These are phyloP conservation scores for Coemansia sp. DNA, from an alignment of 192 early-diverging fungal species.

Conservation along the genomic window DNA sequence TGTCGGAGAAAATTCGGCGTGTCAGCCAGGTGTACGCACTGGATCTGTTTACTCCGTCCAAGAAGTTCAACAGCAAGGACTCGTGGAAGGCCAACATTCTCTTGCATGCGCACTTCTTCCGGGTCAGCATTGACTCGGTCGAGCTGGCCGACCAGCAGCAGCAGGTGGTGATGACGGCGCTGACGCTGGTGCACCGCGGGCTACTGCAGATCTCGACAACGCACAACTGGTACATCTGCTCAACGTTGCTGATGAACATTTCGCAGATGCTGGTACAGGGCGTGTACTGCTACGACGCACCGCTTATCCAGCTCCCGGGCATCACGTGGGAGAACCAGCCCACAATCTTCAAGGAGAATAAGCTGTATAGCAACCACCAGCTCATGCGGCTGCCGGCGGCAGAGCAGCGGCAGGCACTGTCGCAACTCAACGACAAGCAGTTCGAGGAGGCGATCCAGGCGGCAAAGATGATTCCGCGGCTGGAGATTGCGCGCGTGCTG, in stretches of 20 bases:
- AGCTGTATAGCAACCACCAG: constrained; percentile 57
- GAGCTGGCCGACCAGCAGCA: constrained; percentile 54
- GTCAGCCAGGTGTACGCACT: constrained; percentile 33
- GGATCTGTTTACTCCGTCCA: constrained; percentile 41
- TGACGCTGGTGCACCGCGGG: constrained; percentile 73
- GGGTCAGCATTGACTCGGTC: constrained; percentile 60
- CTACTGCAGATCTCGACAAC: constrained; percentile 83
- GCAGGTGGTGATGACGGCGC: constrained; percentile 67
- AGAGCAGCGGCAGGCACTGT: constrained; percentile 60
- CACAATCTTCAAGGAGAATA: constrained; percentile 54
- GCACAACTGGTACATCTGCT: constrained; percentile 76
- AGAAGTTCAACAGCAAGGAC: constrained; percentile 44
- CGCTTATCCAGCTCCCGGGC: constrained; percentile 82
- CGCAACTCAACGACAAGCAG: constrained; percentile 56
- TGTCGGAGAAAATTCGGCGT: constrained; percentile 34
- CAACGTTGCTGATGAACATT: constrained; percentile 72
- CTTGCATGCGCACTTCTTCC: constrained; percentile 79
- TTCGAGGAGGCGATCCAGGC: constrained; percentile 67
- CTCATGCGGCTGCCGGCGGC: constrained; percentile 62
- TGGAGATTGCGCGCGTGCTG: constrained; percentile 70
- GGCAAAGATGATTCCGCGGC: constrained; percentile 71
- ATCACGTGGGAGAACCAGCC: constrained; percentile 66
- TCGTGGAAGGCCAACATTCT: constrained; percentile 70
- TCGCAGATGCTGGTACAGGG: constrained; percentile 90
- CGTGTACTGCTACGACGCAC: constrained; percentile 68